Conservation (phyloP, 2,329 filamentous ascomycete species). For the Colletotrichum filicis region DNA sequence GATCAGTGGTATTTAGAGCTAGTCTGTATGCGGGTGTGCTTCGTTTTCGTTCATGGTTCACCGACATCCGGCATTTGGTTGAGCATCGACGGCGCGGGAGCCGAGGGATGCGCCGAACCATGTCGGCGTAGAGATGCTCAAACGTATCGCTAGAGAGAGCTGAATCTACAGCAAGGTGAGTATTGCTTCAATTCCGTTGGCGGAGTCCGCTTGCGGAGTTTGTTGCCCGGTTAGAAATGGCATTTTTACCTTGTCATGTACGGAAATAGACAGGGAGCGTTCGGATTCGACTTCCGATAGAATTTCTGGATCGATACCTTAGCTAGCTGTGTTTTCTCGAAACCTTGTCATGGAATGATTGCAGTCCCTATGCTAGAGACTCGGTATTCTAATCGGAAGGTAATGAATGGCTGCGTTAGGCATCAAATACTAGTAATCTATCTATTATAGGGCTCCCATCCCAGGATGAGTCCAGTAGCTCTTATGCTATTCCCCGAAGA, state of each 20-base stretch:
- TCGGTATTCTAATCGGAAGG: neutral
- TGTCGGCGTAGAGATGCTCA: no score
- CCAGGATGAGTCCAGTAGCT: neutral
- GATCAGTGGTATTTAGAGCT: no score
- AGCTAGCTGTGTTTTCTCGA: neutral
- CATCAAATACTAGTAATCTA: neutral
- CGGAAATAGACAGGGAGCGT: neutral
- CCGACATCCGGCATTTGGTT: no score
- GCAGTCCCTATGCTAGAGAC: no score
- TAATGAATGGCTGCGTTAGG: neutral
- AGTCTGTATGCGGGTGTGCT: no score
- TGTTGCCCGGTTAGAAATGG: neutral
- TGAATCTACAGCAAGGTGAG: no score
- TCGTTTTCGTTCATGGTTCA: no score
- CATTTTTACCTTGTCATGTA: neutral
- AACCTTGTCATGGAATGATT: neutral
- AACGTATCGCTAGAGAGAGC: no score
- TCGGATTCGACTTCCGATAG: neutral
- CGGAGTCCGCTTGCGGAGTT: neutral
- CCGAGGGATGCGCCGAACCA: no score
- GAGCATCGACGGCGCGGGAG: no score
- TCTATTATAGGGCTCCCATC: neutral
- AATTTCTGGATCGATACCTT: neutral
- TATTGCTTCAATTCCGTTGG: no score
- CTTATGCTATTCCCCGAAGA: neutral